phyloP scores from a whole-genome alignment of 495 filamentous ascomycete species.

The Penicillium turbatum region DNA sequence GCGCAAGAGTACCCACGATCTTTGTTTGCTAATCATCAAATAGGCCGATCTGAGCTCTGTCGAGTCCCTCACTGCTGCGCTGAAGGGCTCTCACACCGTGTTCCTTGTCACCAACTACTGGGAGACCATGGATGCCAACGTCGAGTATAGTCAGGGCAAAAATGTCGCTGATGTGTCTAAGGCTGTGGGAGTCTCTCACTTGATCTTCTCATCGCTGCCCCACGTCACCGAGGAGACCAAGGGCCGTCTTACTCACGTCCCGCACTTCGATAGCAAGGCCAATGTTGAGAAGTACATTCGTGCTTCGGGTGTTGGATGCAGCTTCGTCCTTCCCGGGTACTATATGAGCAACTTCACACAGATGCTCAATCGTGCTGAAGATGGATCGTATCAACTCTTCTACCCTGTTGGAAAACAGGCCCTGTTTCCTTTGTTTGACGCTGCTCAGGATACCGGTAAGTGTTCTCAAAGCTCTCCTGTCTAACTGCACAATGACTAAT shows the following conservation, averaged over 20 bases:
- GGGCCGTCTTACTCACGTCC: neutral
- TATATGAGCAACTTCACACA: constrained; percentile 50
- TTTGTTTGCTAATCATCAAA: too few species aligned
- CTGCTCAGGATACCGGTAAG: constrained; percentile 46
- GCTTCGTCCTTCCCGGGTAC: constrained; percentile 39
- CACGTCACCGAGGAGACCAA: neutral
- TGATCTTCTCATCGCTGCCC: neutral
- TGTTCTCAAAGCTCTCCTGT: too few species aligned
- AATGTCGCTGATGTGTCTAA: constrained; percentile 45
- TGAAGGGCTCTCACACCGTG: constrained; percentile 44
- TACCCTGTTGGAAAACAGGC: constrained; percentile 28
- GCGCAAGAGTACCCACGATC: too few species aligned
- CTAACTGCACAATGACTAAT: too few species aligned
- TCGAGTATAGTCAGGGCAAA: constrained; percentile 41
- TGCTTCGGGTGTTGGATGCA: constrained; percentile 35
- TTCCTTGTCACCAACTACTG: constrained; percentile 44
- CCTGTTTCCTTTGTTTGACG: constrained; percentile 42
- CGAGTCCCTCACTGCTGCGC: constrained; percentile 38
- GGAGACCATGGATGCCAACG: constrained; percentile 27
- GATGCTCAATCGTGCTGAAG: constrained; percentile 9
- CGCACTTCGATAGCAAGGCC: neutral
- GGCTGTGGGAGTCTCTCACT: neutral
- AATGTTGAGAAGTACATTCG: neutral
- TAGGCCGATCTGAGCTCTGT: constrained; percentile 42
- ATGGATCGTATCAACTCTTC: constrained; percentile 19